Percentiles rank a stretch among this genome's conserved stretches.
Evolutionary conservation across 208 protist species (phyloP).

Genomic region (Trypanosoma brucei): DNA sequence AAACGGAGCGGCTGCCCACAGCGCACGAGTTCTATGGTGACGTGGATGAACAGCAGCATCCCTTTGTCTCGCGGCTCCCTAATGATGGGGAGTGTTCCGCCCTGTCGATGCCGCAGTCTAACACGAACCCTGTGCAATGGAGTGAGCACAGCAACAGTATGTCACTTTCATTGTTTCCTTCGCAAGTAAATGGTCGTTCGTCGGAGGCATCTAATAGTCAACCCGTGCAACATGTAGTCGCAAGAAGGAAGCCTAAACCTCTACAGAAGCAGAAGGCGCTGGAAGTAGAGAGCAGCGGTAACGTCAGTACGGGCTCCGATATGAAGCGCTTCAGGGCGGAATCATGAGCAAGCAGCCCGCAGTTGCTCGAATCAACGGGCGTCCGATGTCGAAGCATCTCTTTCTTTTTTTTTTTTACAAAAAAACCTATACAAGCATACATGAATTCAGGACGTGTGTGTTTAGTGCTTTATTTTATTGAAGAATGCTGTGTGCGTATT

Average conservation of each 20-base stretch:
- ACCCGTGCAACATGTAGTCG: conserved; percentile 51
- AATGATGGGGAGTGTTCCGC: conserved; percentile 45
- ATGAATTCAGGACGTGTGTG: too few relatives aligned
- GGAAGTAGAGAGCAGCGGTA: background rate
- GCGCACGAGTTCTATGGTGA: conserved; percentile 59
- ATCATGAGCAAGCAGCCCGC: background rate
- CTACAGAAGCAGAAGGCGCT: conserved; percentile 1
- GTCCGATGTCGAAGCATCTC: too few relatives aligned
- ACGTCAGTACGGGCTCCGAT: conserved; percentile 9
- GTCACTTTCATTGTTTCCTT: conserved; percentile 73
- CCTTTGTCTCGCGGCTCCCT: conserved; percentile 61
- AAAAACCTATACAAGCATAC: too few relatives aligned
- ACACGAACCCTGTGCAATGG: conserved; percentile 45
- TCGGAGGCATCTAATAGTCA: conserved; percentile 26
- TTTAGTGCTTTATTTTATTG: too few relatives aligned
- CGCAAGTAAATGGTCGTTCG: conserved; percentile 37
- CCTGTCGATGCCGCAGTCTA: conserved; percentile 73
- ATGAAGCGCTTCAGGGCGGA: conserved; percentile 3
- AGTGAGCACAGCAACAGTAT: conserved; percentile 72
- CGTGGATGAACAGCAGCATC: conserved; percentile 28
- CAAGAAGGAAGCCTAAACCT: conserved; percentile 71
- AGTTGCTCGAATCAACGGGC: too few relatives aligned
- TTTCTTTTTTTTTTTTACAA: too few relatives aligned
- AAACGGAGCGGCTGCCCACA: conserved; percentile 55
- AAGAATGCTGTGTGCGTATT: too few relatives aligned